Base-by-base conservation (phyloP, 352 stramenopile genomes). In the Phytopythium sindhum region DNA sequence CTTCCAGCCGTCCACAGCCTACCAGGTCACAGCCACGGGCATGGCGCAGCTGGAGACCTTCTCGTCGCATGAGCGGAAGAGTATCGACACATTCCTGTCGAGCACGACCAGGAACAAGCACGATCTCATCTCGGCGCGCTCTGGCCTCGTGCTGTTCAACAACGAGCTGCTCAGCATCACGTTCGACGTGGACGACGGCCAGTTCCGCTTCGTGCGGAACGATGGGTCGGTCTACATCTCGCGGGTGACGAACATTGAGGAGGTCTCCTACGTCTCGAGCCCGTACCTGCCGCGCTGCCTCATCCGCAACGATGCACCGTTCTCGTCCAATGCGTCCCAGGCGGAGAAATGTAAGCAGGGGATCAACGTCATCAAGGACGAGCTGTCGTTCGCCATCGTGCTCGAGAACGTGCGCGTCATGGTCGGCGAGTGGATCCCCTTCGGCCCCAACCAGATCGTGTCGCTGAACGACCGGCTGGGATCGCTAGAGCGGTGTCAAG, bases 341-440 rank as follows among this genome's bases (percentile, higher is more conserved):
- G 86, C 89, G 0, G 80, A 90, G 45, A 92, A 97, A 60, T 97
- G 88, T 53, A 89, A 76, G 21, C 77, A 96, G 23, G 91, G 84
- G 51, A 74, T 82, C 39, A 82, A 86, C 29, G 93, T 84, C 28
- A 98, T 98, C 56, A 79, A 94, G 51, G 94, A 99, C 65, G 91
- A 98, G 69, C 83, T 99, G 15, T 95, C 93, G 44, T 94, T 98
- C 65, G 94, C 98, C 24, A 98, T 99, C 64, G 98, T 97, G 39
- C 78, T 99, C 45, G 97, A 98, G 65, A 97, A 96, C 35, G 96
- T 99, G 33, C 96, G 90, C 6, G 85, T 99, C 15, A 98, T 99
- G 78, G 95, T 99, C 37, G 93, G 94, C 12, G 97, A 99, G 76
- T 99, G 97, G 80, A 98, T 99, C 55, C 97, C 97, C 28, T 99